Conservation (phyloP, 2,329 filamentous ascomycete species). For the Daldinia sp. region DNA sequence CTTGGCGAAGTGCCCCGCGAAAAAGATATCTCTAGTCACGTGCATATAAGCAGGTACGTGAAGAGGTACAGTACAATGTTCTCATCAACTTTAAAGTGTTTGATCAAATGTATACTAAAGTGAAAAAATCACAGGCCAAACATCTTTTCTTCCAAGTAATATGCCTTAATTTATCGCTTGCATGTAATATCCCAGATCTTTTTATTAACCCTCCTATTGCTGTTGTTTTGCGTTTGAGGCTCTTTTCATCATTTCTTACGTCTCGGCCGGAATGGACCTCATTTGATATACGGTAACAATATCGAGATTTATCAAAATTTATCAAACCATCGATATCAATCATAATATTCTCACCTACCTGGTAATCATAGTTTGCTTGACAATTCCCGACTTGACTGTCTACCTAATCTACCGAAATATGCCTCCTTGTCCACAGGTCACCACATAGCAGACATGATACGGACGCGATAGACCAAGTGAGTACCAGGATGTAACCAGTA, state of each 20-base stretch:
- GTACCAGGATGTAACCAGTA: not conserved
- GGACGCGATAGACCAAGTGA: not conserved
- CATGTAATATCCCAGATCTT: not conserved
- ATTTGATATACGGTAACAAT: not conserved
- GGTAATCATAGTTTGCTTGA: not conserved
- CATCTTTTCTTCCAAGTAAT: not conserved
- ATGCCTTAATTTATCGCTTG: not conserved
- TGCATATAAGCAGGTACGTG: not conserved
- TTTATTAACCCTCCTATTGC: not conserved
- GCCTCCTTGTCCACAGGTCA: not conserved
- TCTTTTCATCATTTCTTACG: not conserved
- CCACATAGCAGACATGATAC: not conserved
- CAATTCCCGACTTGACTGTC: not conserved
- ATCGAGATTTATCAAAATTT: not conserved
- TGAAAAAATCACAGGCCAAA: not conserved
- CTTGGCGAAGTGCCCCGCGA: conserved; percentile 11
- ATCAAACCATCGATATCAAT: not conserved
- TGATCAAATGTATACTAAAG: not conserved
- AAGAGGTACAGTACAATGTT: not conserved
- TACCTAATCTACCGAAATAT: not conserved
- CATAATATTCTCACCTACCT: not conserved
- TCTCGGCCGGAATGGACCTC: conserved; percentile 11
- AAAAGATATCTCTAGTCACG: conserved; percentile 9
- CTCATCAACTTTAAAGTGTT: not conserved
- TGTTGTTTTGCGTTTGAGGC: not conserved